Evolutionary conservation across 371 early-diverging fungal species (phyloP), one percentile per base, ranked within the genome.

Genomic region (Chytridium lagenaria): DNA sequence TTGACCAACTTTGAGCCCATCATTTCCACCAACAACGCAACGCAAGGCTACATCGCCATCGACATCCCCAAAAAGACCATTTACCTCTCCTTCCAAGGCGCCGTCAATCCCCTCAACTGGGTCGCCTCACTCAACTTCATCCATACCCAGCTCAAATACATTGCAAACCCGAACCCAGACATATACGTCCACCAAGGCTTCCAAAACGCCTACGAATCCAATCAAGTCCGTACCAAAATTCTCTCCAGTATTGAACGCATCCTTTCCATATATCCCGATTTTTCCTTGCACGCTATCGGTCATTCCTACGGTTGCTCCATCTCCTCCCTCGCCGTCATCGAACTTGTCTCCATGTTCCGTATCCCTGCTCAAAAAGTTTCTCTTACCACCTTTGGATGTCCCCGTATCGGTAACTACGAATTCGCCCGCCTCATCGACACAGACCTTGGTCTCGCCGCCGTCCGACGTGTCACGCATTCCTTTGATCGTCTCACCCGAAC

Each of bases 231-330:
- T 3, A 19, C 63, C 36, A 22, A 30, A 10, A 23, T 34, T 12
- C 26, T 63, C 19, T 15, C 10, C 19, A 34, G 12, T 34, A 16
- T 63, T 10, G 33, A 15, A 23, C 3, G 5, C 33, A 31, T 31
- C 16, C 36, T 63, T 12, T 2, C 5, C 33, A 34, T 2, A 23
- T 30, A 34, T 15, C 63, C 63, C 33, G 63, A 37, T 37, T 63
- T 26, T 34, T 16, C 19, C 23, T 34, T 63, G 10, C 36, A 63
- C 36, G 63, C 36, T 12, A 15, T 63, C 16, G 63, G 63, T 22
- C 63, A 63, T 31, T 63, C 63, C 63, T 63, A 63, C 36, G 63
- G 63, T 7, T 19, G 31, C 15, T 10, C 36, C 16, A 30, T 63
- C 36, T 16, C 38, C 33, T 30, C 63, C 5, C 38, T 63, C 26